phyloP scores from a whole-genome alignment of 345 rosid species.

The Moricandia arvensis region DNA sequence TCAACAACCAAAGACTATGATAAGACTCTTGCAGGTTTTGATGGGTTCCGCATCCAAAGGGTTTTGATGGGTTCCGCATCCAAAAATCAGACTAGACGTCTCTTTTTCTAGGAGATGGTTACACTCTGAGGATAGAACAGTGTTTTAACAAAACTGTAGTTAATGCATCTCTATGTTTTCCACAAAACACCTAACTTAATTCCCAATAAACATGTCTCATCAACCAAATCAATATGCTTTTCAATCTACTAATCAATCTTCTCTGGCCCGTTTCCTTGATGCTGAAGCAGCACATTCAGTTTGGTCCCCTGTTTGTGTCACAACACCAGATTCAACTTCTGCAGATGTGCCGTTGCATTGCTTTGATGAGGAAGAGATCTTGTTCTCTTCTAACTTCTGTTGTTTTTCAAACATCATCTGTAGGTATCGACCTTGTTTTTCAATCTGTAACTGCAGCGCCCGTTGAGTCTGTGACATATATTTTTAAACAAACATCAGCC shows the following conservation, averaged over 20 bases:
- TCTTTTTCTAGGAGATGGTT: slow-evolving; percentile 90
- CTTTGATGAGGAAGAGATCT: slow-evolving; percentile 38
- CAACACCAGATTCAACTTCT: slow-evolving; percentile 10
- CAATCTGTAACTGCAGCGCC: slow-evolving; percentile 37
- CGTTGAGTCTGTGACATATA: slow-evolving; percentile 26
- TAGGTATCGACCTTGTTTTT: slow-evolving; percentile 32
- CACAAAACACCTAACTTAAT: slow-evolving; percentile 15
- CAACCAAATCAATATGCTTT: slow-evolving; percentile 8
- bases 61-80: slow-evolving; percentile 94
- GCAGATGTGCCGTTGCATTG: slow-evolving; percentile 14
- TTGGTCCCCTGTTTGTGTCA: slow-evolving; percentile 3
- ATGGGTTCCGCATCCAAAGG: slow-evolving; percentile 96
- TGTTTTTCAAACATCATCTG: slow-evolving; percentile 76
- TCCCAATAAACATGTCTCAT: slow-evolving; percentile 1
- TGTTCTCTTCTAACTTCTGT: slow-evolving; percentile 39
- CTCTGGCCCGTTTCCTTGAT: slow-evolving; percentile 42
- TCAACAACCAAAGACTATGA: slow-evolving; percentile 33
- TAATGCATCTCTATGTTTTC: slow-evolving; percentile 1
- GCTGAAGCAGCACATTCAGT: slow-evolving; percentile 10
- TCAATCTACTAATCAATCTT: slow-evolving; percentile 36
- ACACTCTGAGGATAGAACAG: slow-evolving; percentile 74
- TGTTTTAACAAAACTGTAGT: slow-evolving; percentile 21
- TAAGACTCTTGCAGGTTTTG: slow-evolving; percentile 96
- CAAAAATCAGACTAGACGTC: slow-evolving; percentile 92
- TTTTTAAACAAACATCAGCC: slow-evolving; percentile 9